Percentiles rank a stretch among this genome's conserved stretches.
phyloP scores from a whole-genome alignment of 495 filamentous ascomycete species.

The Neurospora tetrasperma region DNA sequence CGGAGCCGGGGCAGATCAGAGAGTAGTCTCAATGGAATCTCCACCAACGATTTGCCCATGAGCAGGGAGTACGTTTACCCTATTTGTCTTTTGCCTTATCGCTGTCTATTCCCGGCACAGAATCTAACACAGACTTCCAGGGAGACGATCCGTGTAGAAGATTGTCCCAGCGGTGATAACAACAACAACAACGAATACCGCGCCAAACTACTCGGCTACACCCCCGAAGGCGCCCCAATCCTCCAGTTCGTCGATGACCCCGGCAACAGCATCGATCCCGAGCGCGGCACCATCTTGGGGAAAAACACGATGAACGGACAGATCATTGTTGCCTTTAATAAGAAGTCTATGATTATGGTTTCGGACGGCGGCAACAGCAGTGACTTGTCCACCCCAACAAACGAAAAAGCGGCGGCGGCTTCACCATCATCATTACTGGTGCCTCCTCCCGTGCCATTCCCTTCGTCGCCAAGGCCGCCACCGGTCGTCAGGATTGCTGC shows the following conservation, averaged over 20 bases:
- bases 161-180: constrained; percentile 9
- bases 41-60: constrained; percentile 13
- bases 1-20: constrained; percentile 4
- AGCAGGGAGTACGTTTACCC: constrained; percentile 21
- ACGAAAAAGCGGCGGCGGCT: background rate
- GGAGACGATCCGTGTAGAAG: constrained; percentile 19
- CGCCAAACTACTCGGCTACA: constrained; percentile 27
- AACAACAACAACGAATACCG: constrained; percentile 6
- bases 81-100: background rate
- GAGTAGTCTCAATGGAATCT: constrained; percentile 8
- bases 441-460: background rate
- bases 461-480: background rate
- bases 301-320: constrained; percentile 7
- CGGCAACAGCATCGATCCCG: constrained; percentile 4
- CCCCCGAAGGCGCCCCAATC: constrained; percentile 18
- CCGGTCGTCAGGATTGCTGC: constrained; percentile 13
- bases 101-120: background rate
- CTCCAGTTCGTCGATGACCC: constrained; percentile 20
- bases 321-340: constrained; percentile 19
- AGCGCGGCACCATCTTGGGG: constrained; percentile 19
- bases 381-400: background rate
- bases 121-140: constrained; percentile 1
- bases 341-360: constrained; percentile 12
- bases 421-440: background rate
- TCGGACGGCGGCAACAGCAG: background rate